Base-by-base conservation (phyloP, 2,329 filamentous ascomycete genomes). In the Exophiala xenobiotica region DNA sequence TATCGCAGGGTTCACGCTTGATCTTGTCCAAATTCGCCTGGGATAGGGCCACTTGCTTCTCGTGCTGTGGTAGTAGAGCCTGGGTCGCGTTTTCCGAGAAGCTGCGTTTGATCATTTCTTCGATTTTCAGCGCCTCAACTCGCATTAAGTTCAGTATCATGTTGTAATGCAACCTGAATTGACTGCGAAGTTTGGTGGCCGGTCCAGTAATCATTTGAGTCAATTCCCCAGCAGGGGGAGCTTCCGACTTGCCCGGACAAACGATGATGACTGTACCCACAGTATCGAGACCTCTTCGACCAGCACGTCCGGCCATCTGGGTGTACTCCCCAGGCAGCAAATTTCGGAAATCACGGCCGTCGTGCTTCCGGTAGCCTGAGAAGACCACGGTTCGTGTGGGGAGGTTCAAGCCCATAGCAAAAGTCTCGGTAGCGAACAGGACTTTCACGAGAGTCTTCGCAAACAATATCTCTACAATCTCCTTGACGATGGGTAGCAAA, bases 81-180 rank as follows among this genome's bases (percentile, higher is more conserved):
- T 99, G 93, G 0, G 92, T 97, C 19, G 92, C 92, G 70, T 99
- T 93, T 69, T 99, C 93, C 46, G 92, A 96, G 76, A 99, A 99
- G 68, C 91, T 96, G 60, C 93, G 87, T 78, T 99, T 99, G 76
- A 99, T 99, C 93, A 99, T 99, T 71, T 99, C 93, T 68, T 99
- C 93, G 62, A 99, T 97, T 74, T 96, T 97, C 59, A 99, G 74
- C 2, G 93, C 93, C 69, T 99, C 93, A 2, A 99, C 93, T 27
- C 93, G 86, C 42, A 99, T 77, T 24, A 99, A 77, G 65, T 97
- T 99, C 23, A 99, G 76, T 54, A 99, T 99, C 93, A 99, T 99
- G 72, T 97, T 99, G 76, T 99, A 99, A 0, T 95, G 99, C 41
- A 99, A 77, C 54, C 93, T 83, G 77, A 99, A 99, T 66, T 99